Evolutionary conservation across 2,329 filamentous ascomycete species (phyloP).

Genomic region (Xylariaceae sp.): DNA sequence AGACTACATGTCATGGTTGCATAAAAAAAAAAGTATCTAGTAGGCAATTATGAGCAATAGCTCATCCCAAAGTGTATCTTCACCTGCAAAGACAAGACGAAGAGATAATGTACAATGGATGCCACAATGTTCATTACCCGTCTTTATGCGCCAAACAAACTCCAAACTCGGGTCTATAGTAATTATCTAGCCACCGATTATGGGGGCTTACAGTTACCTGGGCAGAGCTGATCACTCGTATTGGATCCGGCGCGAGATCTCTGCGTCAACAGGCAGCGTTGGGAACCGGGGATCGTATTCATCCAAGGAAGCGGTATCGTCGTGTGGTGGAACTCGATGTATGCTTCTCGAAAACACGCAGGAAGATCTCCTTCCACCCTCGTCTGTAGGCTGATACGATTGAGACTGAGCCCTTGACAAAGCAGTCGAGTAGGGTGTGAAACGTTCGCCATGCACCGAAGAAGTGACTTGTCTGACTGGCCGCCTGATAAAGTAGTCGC

Average conservation of each 20-base stretch:
- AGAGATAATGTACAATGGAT: too few relatives aligned
- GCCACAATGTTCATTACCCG: too few relatives aligned
- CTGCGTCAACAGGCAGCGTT: not conserved
- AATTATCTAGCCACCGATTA: too few relatives aligned
- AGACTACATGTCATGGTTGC: too few relatives aligned
- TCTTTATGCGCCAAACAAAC: too few relatives aligned
- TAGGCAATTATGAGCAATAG: too few relatives aligned
- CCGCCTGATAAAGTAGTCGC: constrained; percentile 1
- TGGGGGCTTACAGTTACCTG: too few relatives aligned
- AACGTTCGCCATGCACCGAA: not conserved
- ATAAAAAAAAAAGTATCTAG: too few relatives aligned
- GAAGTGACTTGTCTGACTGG: not conserved
- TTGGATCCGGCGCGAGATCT: not conserved
- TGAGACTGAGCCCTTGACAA: not conserved
- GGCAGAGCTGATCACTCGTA: not conserved
- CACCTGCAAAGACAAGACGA: too few relatives aligned
- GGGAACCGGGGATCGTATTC: constrained; percentile 1
- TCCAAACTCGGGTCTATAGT: too few relatives aligned
- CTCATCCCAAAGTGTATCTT: too few relatives aligned
- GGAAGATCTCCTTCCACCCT: not conserved
- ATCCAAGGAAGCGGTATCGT: not conserved
- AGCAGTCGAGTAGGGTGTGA: not conserved
- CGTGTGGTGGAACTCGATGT: not conserved
- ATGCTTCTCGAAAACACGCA: not conserved
- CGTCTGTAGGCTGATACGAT: not conserved